phyloP scores from a whole-genome alignment of 306 rosid genomes.

The Mucuna pruriens region DNA sequence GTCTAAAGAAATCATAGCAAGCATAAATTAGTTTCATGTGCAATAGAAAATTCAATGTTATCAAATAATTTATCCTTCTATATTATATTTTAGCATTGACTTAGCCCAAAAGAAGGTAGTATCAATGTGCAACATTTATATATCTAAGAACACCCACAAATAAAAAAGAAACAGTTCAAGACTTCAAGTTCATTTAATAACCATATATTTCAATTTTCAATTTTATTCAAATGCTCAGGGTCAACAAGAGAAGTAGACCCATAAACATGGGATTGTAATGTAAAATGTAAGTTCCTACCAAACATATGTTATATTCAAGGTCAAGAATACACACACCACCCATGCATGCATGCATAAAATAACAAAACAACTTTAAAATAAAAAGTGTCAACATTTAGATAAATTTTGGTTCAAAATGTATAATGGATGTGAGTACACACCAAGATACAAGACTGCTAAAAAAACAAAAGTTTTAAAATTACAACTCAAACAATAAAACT shows the following conservation, averaged over 20 bases:
- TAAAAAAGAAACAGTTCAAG: neutral
- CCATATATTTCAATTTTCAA: conserved; percentile 9
- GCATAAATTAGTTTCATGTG: conserved; percentile 29
- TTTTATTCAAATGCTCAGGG: neutral
- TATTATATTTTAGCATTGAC: neutral
- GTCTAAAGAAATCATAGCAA: conserved; percentile 61
- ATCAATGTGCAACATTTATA: neutral
- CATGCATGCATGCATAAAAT: neutral
- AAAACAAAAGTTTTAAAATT: neutral
- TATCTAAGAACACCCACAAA: neutral
- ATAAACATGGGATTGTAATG: neutral
- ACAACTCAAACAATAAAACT: neutral
- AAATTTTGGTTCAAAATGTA: neutral
- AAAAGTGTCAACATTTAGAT: neutral
- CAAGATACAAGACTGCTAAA: neutral
- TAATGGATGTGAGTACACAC: neutral
- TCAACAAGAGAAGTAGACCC: neutral
- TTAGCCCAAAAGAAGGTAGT: neutral
- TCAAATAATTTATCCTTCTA: conserved; percentile 15
- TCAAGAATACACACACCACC: neutral
- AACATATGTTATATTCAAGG: neutral
- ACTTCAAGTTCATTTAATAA: neutral
- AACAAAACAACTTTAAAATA: neutral
- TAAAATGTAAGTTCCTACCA: neutral
- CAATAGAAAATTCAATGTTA: conserved; percentile 8